A percentile compares a stretch with the other conserved stretches of the same genome.
Conservation (phyloP, 2,329 filamentous ascomycete genomes). For the Fusarium setosum region DNA sequence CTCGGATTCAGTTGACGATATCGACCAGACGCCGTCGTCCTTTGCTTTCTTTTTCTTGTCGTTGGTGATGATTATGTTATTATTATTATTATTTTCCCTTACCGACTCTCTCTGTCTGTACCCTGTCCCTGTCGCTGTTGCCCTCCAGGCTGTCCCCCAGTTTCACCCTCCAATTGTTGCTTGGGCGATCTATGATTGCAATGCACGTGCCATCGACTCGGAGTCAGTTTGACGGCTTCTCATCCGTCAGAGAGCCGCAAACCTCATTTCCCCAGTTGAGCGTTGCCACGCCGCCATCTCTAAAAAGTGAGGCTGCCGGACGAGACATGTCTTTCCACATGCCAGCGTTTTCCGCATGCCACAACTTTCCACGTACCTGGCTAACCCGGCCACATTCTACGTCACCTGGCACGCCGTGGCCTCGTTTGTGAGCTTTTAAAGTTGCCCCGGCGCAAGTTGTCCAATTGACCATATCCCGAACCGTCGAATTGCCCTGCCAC, state of each 20-base stretch:
- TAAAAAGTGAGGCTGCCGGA: conserved; percentile 37
- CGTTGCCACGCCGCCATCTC: conserved; percentile 18
- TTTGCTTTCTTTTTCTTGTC: conserved; percentile 15
- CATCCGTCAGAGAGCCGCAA: conserved; percentile 21
- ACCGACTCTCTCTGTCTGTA: conserved; percentile 19
- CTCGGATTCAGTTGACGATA: conserved; percentile 16
- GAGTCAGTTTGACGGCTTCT: conserved; percentile 22
- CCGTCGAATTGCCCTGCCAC: conserved; percentile 5
- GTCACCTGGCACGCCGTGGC: conserved; percentile 23
- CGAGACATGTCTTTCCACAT: conserved; percentile 39
- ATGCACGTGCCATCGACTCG: conserved; percentile 25
- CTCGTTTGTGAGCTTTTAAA: conserved; percentile 2
- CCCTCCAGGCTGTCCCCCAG: conserved; percentile 28
- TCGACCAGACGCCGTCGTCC: background rate
- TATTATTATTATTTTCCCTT: conserved; percentile 7
- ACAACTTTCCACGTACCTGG: conserved; percentile 27
- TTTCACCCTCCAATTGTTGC: conserved; percentile 31
- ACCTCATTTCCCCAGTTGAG: conserved; percentile 40
- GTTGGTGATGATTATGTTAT: background rate
- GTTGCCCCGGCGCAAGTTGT: conserved; percentile 3
- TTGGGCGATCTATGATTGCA: conserved; percentile 36
- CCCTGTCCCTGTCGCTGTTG: conserved; percentile 28
- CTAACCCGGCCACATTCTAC: conserved; percentile 7
- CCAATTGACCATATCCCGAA: background rate
- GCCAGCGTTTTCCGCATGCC: conserved; percentile 28